Base-by-base conservation (phyloP, 2,329 filamentous ascomycete genomes). In the Colletotrichum liaoningense region DNA sequence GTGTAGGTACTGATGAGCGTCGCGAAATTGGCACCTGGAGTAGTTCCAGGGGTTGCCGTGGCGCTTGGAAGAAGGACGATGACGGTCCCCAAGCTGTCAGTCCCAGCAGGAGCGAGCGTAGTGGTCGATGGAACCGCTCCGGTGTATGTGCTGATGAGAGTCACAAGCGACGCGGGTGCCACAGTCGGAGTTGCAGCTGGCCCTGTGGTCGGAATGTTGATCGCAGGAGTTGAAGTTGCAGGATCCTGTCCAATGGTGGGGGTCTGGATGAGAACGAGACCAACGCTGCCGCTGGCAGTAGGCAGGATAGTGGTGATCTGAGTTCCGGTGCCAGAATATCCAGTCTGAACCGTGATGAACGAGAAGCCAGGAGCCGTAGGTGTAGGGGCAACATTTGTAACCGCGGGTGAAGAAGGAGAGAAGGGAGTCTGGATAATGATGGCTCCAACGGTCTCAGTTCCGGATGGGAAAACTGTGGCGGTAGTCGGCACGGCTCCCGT, bases 201-300 rank as follows among this genome's bases (percentile, higher is more conserved):
- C 8, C 49, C 69, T 12, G 57, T 12, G 7, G 49, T 49, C 1
- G 69, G 19, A 4, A 35, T 22, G 1, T 5, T 6, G n/a, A 30
- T 22, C 9, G 64, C 19, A 5, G 49, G 24, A 1, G 7, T n/a
- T 6, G 64, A 46, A 24, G 35, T 55, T 0, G 49, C 52, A 1
- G 56, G 28, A 5, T 26, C 57, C 24, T 49, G 42, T 9, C 38
- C 54, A 28, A 16, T 3, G 3, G 57, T 69, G 19, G 70, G 70
- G 19, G 70, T 73, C 60, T 73, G 70, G 16, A 73, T 28, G 6
- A 73, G 16, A 9, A 73, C 67, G 5, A 73, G 59, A 9, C 66
- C 70, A 22, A 69, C 28, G n/a, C 56, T 54, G 12, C 56, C 42
- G 2, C 24, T 69, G 2, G 58, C 65, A 6, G 65, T 63, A 2